Evolutionary conservation across 257 asterid species (phyloP).

Genomic region (Fraxinus americana): DNA sequence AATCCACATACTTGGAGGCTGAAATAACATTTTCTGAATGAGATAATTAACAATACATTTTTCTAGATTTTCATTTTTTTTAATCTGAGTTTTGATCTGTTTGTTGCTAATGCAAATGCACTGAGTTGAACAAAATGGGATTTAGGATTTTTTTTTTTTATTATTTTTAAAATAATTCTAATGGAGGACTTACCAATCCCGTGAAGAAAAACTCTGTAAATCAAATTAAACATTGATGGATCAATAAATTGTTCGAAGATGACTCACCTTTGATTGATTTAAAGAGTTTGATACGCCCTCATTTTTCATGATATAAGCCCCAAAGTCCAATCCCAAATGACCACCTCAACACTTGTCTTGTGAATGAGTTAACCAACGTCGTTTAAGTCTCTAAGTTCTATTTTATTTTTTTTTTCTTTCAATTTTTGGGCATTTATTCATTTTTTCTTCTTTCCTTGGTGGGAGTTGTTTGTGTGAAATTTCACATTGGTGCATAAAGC

Average conservation of each 20-base stretch:
- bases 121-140: conserved; percentile 2
- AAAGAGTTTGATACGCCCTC: neutral
- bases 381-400: neutral
- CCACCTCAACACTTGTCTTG: no score
- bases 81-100: neutral
- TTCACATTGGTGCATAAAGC: no score
- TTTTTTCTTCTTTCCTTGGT: no score
- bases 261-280: conserved; percentile 4
- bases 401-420: no score
- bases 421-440: no score
- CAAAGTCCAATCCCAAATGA: neutral
- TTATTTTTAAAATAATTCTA: neutral
- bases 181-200: neutral
- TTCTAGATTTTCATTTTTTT: neutral
- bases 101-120: conserved; percentile 6
- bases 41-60: conserved; percentile 24
- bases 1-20: conserved; percentile 18
- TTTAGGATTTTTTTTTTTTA: neutral
- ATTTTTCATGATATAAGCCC: neutral
- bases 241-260: neutral
- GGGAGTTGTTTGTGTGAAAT: no score
- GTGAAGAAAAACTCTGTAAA: conserved; percentile 10
- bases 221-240: conserved; percentile 15
- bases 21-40: conserved; percentile 26
- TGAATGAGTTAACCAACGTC: neutral